Evolutionary conservation across 495 filamentous ascomycete genomes (phyloP).

Genomic region (Sordaria brevicollis): DNA sequence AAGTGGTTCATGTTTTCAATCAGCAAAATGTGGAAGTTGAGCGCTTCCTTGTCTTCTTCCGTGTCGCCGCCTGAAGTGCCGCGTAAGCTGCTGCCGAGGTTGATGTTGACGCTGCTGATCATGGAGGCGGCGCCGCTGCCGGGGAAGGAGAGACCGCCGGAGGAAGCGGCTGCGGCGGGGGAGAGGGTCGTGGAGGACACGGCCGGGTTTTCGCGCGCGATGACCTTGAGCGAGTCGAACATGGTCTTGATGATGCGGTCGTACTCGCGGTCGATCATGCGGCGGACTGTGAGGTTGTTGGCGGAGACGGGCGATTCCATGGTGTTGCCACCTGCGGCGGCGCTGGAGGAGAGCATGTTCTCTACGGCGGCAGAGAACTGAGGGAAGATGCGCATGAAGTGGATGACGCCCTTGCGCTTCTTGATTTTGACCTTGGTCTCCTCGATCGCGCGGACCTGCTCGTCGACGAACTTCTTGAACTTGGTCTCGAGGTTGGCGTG

Average conservation of each 20-base stretch:
- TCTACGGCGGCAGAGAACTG: slow-evolving; percentile 71
- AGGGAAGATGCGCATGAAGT: slow-evolving; percentile 87
- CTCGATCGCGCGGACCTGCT: slow-evolving; percentile 89
- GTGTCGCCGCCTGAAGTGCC: slow-evolving; percentile 15
- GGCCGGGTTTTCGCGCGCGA: slow-evolving; percentile 82
- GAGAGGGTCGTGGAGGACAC: slow-evolving; percentile 32
- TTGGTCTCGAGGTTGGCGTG: slow-evolving; percentile 63
- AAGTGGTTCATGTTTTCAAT: slow-evolving; percentile 99
- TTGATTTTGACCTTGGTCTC: slow-evolving; percentile 99
- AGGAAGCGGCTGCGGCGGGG: background rate
- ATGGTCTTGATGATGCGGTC: slow-evolving; percentile 83
- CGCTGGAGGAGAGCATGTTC: slow-evolving; percentile 58
- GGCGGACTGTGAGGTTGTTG: slow-evolving; percentile 46
- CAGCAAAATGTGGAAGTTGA: slow-evolving; percentile 93
- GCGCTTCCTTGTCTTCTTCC: slow-evolving; percentile 86
- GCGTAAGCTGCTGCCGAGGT: background rate
- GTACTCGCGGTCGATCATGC: slow-evolving; percentile 79
- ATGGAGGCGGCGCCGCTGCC: background rate
- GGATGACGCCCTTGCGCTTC: slow-evolving; percentile 92
- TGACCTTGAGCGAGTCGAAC: slow-evolving; percentile 93
- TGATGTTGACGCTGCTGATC: slow-evolving; percentile 11
- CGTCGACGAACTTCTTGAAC: slow-evolving; percentile 84
- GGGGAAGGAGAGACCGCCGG: background rate
- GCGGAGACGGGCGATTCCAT: background rate
- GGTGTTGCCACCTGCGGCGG: background rate